Evolutionary conservation across 2,329 filamentous ascomycete species (phyloP), one percentile per base, ranked within the genome.

Genomic region (Camillea tinctor): DNA sequence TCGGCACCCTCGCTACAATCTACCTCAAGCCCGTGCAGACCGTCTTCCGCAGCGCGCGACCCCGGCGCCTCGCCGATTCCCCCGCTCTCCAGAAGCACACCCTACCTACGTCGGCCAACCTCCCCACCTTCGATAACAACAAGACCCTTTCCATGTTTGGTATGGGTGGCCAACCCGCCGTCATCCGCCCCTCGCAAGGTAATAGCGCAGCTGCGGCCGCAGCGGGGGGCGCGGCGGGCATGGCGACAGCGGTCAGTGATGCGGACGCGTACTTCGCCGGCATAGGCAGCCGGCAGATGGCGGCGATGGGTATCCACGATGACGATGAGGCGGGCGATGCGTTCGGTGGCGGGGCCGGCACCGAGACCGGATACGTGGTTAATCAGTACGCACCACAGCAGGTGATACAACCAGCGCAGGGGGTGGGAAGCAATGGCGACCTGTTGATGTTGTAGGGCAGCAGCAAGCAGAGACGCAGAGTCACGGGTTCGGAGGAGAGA

Each of bases 1-100:
- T 99, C 52, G 95, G 95, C 66, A 98, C 95, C 0, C 83, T 99
- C 3, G 95, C 95, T 3, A 99, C 95, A 0, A 94, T 99, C 55
- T 99, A 99, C 75, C 86, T 99, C 54, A 99, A 99, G 75, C 95
- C 95, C 3, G 94, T 99, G 5, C 93, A 98, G 74, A 94, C 95
- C 57, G 95, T 99, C 9, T 99, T 99, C 82, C 89, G 95, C 59
- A 89, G 89, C 19, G 94, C 95, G 13, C 86, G 95, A 15, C 90
- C 92, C 1, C 85, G 92, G 21, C 88, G 88, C 59, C 82, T 99
- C 2, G 83, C 87, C 58, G 91, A 96, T 56, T 94, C 89, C 2
- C 93, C 94, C 0, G 93, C 93, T 0, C 80, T 99, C 48, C 95
- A 97, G 76, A 88, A 86, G 64, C 84, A 90, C 58, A 80, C 81